A percentile compares a stretch with the other conserved stretches of the same genome.
phyloP scores from a whole-genome alignment of 176 grass and related monocot genomes.

The Hordeum marinum region DNA sequence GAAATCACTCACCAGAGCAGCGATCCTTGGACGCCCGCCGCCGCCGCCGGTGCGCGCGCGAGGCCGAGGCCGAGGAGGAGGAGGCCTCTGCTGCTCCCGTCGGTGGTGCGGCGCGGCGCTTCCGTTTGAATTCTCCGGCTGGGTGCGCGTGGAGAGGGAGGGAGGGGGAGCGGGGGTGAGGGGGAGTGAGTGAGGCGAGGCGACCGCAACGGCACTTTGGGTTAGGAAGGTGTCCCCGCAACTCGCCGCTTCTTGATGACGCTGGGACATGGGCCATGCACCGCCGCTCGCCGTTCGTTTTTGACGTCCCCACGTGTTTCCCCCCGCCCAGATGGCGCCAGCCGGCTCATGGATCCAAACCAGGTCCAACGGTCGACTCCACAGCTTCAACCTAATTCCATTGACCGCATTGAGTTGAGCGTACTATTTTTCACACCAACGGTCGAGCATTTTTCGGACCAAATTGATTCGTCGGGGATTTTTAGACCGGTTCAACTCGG shows the following conservation, averaged over 20 bases:
- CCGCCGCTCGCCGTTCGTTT: background rate
- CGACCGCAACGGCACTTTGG: background rate
- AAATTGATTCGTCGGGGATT: no score
- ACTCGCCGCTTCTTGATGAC: background rate
- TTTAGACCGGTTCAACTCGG: no score
- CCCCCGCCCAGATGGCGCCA: no score
- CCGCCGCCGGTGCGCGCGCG: background rate
- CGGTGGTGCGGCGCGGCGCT: background rate
- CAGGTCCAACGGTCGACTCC: background rate
- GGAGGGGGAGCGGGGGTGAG: background rate
- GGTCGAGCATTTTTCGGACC: no score
- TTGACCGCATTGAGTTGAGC: no score
- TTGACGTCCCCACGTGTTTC: background rate
- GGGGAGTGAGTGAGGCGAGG: background rate
- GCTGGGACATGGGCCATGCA: no score
- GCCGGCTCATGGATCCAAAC: background rate
- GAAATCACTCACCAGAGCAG: conserved; percentile 10
- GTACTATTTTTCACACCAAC: no score
- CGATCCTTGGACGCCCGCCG: background rate
- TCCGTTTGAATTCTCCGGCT: conserved; percentile 26
- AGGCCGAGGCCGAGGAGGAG: background rate
- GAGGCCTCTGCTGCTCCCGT: background rate
- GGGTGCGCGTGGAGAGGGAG: background rate
- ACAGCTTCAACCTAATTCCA: no score
- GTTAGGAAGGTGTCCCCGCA: background rate